Conservation (phyloP, 2,329 filamentous ascomycete genomes). For the Dothideomycetidae sp. region DNA sequence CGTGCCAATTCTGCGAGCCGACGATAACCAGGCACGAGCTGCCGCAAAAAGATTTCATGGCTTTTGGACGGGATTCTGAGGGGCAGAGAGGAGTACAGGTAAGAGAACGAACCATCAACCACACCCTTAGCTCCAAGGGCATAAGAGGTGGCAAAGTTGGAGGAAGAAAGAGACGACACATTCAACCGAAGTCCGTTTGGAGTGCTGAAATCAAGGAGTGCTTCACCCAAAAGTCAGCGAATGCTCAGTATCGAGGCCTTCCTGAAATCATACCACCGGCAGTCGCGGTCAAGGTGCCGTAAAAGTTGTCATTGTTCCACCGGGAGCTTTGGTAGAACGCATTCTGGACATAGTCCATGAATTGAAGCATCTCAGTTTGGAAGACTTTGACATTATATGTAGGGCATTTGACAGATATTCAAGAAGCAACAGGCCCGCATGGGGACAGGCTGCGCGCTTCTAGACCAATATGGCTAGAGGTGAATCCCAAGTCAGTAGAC, state of each 20-base stretch:
- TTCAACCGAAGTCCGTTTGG: constrained; percentile 73
- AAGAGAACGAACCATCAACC: constrained; percentile 93
- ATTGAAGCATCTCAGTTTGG: constrained; percentile 58
- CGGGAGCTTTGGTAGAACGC: constrained; percentile 75
- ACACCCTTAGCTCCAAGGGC: constrained; percentile 77
- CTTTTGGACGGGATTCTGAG: constrained; percentile 56
- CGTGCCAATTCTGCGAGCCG: constrained; percentile 54
- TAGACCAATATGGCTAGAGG: no score
- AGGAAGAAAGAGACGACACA: constrained; percentile 79
- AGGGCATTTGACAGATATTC: no score
- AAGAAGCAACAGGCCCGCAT: no score
- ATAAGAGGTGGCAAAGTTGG: constrained; percentile 90
- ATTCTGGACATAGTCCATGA: constrained; percentile 93
- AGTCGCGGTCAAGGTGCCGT: constrained; percentile 71
- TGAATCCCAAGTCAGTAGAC: no score
- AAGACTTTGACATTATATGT: no score
- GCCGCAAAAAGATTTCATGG: constrained; percentile 58
- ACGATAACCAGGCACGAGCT: constrained; percentile 69
- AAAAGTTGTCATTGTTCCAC: constrained; percentile 88
- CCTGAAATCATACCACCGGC: constrained; percentile 53
- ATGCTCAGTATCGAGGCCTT: no score
- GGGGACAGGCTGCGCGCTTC: no score
- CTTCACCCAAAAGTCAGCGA: no score
- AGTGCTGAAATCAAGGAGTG: constrained; percentile 76
- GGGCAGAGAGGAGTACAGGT: constrained; percentile 81